Evolutionary conservation across 2,329 filamentous ascomycete species (phyloP).

Genomic region (Didymella arachidicola): DNA sequence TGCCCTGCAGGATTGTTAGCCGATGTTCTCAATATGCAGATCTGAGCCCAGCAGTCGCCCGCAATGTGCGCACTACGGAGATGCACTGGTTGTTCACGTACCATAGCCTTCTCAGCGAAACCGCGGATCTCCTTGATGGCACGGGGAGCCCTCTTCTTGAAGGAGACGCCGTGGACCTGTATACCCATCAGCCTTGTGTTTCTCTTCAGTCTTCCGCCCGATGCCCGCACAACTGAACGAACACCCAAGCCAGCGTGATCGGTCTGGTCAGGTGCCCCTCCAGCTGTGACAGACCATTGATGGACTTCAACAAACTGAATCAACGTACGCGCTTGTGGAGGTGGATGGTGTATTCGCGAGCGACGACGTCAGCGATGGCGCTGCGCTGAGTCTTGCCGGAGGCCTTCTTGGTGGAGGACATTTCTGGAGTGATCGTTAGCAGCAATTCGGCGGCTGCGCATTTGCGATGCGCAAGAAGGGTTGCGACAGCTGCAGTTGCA

Average conservation of each 20-base stretch:
- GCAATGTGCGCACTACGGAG: not conserved
- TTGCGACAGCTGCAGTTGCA: constrained; percentile 5
- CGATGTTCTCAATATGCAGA: not conserved
- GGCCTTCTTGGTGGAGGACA: constrained; percentile 64
- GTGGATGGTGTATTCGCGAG: constrained; percentile 99
- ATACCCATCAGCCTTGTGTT: constrained; percentile 56
- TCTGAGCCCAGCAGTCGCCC: not conserved
- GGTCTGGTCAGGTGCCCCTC: constrained; percentile 27
- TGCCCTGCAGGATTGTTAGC: constrained; percentile 70
- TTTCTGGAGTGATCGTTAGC: constrained; percentile 43
- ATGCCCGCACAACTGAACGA: constrained; percentile 51
- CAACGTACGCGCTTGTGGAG: constrained; percentile 97
- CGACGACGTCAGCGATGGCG: constrained; percentile 98
- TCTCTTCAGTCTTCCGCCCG: constrained; percentile 71
- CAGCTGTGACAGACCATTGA: constrained; percentile 58
- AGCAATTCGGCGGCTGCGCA: not conserved
- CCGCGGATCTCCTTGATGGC: constrained; percentile 99
- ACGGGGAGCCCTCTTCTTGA: constrained; percentile 99
- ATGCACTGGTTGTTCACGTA: constrained; percentile 61
- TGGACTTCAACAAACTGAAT: constrained; percentile 77
- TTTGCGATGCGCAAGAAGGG: not conserved
- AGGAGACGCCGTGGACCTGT: constrained; percentile 94
- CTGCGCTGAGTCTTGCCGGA: constrained; percentile 76
- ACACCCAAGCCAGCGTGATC: constrained; percentile 31
- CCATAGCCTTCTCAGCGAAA: constrained; percentile 94